These are phyloP conservation scores for Solanum sparsipilum DNA, from an alignment of 257 asterid genomes.

Conservation along the genomic window DNA sequence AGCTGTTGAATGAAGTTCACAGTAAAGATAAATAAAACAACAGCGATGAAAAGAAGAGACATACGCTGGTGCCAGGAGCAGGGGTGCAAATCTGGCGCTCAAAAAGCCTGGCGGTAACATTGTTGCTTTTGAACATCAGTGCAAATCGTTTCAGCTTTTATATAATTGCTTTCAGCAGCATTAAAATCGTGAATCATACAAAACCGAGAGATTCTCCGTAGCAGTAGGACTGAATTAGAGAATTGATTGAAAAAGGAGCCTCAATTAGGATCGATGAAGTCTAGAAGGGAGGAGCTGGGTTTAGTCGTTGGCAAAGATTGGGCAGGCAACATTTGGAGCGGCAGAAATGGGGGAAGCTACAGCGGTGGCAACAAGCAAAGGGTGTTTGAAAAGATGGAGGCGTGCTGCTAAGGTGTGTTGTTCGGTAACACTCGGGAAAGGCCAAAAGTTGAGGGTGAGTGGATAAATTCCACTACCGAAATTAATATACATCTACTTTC, in stretches of 20 bases:
- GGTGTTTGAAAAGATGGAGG: background rate
- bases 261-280: background rate
- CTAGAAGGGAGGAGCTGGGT: background rate
- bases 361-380: background rate
- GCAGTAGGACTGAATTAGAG: background rate
- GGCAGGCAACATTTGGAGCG: background rate
- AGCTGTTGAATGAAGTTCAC: background rate
- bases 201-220: background rate
- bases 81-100: slow-evolving; percentile 91
- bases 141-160: background rate
- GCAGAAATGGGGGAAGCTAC: background rate
- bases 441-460: background rate
- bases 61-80: slow-evolving; percentile 89
- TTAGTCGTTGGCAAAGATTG: background rate
- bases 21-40: background rate
- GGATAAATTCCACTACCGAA: background rate
- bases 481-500: background rate
- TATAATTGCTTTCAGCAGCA: background rate
- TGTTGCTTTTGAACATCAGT: slow-evolving; percentile 82
- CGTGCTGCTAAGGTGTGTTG: background rate
- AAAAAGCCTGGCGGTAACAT: slow-evolving; percentile 93
- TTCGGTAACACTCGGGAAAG: background rate
- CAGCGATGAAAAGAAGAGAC: background rate
- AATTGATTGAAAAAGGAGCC: background rate
- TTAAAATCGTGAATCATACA: background rate